These are phyloP conservation scores for Pseudozyma flocculosa DNA, from an alignment of 1,284 basidiomycete genomes.

Conservation along the genomic window DNA sequence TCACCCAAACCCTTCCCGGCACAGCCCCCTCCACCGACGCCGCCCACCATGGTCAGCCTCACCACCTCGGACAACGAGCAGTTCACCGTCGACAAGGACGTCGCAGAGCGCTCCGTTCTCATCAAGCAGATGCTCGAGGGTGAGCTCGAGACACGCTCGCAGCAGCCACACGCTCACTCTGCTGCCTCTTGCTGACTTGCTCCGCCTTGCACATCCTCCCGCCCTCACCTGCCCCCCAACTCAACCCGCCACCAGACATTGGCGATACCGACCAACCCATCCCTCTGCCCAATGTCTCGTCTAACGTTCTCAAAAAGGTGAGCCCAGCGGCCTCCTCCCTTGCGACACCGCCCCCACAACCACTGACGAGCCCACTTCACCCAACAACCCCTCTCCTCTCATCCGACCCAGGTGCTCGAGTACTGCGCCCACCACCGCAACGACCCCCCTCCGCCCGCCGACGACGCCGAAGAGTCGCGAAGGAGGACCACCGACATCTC, in stretches of 20 bases:
- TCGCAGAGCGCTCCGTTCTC: conserved; percentile 90
- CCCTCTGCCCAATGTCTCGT: conserved; percentile 94
- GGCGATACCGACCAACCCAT: conserved; percentile 70
- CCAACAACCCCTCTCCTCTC: neutral
- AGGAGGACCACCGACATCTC: conserved; percentile 95
- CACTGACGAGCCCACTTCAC: neutral
- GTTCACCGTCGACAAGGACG: conserved; percentile 89
- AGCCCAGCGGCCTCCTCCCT: conserved; percentile 5
- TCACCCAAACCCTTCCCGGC: too few species aligned
- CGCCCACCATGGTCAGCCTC: conserved; percentile 43
- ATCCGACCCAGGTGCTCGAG: conserved; percentile 75
- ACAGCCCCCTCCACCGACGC: too few species aligned
- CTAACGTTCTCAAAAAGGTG: conserved; percentile 94
- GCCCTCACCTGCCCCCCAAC: neutral
- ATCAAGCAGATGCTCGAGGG: conserved; percentile 99
- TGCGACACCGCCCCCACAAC: too few species aligned
- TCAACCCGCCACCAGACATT: conserved; percentile 35
- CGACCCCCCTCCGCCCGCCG: conserved; percentile 84
- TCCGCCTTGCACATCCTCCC: too few species aligned
- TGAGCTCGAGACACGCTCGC: conserved; percentile 61
- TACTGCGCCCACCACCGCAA: conserved; percentile 99
- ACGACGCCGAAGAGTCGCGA: conserved; percentile 81
- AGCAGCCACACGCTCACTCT: neutral
- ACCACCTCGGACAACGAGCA: conserved; percentile 87
- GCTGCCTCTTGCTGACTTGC: neutral